These are phyloP conservation scores for Xylariaceae sp. DNA, from an alignment of 2,329 filamentous ascomycete genomes.

Conservation along the genomic window DNA sequence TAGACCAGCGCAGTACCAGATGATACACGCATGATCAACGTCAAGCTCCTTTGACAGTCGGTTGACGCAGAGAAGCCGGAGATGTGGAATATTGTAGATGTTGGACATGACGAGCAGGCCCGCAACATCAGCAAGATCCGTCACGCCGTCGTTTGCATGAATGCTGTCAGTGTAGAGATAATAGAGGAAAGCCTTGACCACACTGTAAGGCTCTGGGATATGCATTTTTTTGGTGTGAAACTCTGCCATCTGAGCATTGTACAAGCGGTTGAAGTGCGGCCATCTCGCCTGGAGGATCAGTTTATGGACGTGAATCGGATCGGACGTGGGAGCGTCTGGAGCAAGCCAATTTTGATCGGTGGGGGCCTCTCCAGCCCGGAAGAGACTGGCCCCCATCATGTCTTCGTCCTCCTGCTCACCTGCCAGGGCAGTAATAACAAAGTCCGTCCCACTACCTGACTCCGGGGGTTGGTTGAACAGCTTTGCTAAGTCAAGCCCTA, in stretches of 20 bases:
- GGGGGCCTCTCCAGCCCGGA: conserved; percentile 39
- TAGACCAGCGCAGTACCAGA: conserved; percentile 89
- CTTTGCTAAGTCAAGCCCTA: conserved; percentile 80
- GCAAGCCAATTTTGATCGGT: conserved; percentile 53
- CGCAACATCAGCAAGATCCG: conserved; percentile 77
- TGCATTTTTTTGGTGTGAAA: conserved; percentile 98
- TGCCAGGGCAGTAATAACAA: conserved; percentile 82
- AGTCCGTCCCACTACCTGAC: conserved; percentile 81
- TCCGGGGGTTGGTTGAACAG: conserved; percentile 87
- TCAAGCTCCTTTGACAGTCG: conserved; percentile 86
- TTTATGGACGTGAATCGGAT: conserved; percentile 89
- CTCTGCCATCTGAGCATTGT: conserved; percentile 92
- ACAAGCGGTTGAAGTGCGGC: conserved; percentile 93
- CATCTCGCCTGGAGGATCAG: conserved; percentile 92
- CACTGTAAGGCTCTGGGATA: conserved; percentile 91
- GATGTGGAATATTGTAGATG: conserved; percentile 93
- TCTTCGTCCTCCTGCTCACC: conserved; percentile 71
- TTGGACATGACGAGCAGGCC: conserved; percentile 96
- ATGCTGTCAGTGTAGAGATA: conserved; percentile 98
- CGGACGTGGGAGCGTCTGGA: conserved; percentile 62
- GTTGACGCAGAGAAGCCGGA: conserved; percentile 87
- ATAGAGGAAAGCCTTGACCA: conserved; percentile 91
- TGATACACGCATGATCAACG: conserved; percentile 88
- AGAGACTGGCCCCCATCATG: conserved; percentile 46
- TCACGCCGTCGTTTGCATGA: conserved; percentile 66